These are phyloP conservation scores for Pueraria montana DNA, from an alignment of 306 rosid species.

Conservation along the genomic window DNA sequence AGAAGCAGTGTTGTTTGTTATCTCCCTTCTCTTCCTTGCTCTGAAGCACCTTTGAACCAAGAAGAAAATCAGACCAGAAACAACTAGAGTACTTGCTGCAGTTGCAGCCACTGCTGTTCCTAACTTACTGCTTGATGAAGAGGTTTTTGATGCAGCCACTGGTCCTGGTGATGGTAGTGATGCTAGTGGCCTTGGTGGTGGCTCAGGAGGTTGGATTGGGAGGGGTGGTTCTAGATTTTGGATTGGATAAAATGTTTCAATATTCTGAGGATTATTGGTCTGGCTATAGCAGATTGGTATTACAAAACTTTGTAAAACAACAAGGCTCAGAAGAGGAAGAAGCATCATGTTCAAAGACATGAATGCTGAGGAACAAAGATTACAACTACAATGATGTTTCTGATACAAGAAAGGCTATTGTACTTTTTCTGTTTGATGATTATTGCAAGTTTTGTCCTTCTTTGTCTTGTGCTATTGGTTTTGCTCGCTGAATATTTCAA, in stretches of 20 bases:
- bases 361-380: conserved; percentile 42
- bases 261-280: conserved; percentile 60
- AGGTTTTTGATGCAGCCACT: conserved; percentile 27
- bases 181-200: conserved; percentile 30
- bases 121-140: conserved; percentile 58
- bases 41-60: conserved; percentile 47
- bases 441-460: conserved; percentile 40
- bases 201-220: conserved; percentile 13
- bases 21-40: conserved; percentile 51
- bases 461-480: conserved; percentile 53
- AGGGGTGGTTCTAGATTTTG: conserved; percentile 41
- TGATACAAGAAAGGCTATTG: conserved; percentile 31
- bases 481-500: conserved; percentile 74
- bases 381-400: conserved; percentile 22
- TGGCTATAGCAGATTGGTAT: conserved; percentile 55
- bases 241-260: conserved; percentile 73
- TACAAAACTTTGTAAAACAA: conserved; percentile 36
- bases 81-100: conserved; percentile 67
- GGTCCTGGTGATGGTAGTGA: conserved; percentile 38
- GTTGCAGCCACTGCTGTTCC: conserved; percentile 72
- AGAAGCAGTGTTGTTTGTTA: background rate
- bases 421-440: conserved; percentile 29
- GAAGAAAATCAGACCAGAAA: conserved; percentile 65
- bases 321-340: conserved; percentile 43
- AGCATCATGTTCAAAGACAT: conserved; percentile 54